phyloP scores from a whole-genome alignment of 257 asterid genomes.

The Misopates orontium region DNA sequence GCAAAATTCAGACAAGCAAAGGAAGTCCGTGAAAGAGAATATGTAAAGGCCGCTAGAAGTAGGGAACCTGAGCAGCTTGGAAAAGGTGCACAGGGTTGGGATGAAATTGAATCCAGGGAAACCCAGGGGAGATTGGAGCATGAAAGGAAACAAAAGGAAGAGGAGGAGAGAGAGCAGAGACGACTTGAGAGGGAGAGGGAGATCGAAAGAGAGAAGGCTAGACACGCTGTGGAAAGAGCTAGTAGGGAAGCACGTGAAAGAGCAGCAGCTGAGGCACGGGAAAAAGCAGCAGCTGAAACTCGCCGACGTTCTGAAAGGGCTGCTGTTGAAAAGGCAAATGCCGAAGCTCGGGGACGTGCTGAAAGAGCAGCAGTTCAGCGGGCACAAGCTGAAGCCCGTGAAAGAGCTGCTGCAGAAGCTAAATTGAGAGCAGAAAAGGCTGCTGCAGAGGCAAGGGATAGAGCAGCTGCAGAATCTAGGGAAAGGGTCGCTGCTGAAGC shows the following conservation, averaged over 20 bases:
- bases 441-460: conserved; percentile 84
- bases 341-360: conserved; percentile 83
- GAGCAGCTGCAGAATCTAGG: conserved; percentile 88
- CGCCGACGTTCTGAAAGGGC: conserved; percentile 68
- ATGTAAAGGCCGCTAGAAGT: conserved; percentile 73
- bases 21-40: conserved; percentile 94
- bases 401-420: conserved; percentile 95
- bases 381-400: conserved; percentile 96
- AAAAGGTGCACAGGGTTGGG: conserved; percentile 56
- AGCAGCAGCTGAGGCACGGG: conserved; percentile 77
- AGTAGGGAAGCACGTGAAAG: conserved; percentile 97
- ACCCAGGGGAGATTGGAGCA: conserved; percentile 66
- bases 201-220: conserved; percentile 73
- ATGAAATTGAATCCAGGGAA: conserved; percentile 71
- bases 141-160: conserved; percentile 74
- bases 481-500: conserved; percentile 60
- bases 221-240: conserved; percentile 94
- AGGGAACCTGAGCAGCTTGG: conserved; percentile 60
- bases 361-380: conserved; percentile 94
- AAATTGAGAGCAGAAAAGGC: conserved; percentile 87
- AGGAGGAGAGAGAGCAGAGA: conserved; percentile 81
- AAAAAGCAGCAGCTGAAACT: conserved; percentile 64
- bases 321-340: conserved; percentile 69
- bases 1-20: conserved; percentile 95
- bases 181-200: conserved; percentile 79